A percentile compares a stretch with the other conserved stretches of the same genome.
phyloP scores from a whole-genome alignment of 768 basidiomycete species.

The Psilocybe subaeruginosa region DNA sequence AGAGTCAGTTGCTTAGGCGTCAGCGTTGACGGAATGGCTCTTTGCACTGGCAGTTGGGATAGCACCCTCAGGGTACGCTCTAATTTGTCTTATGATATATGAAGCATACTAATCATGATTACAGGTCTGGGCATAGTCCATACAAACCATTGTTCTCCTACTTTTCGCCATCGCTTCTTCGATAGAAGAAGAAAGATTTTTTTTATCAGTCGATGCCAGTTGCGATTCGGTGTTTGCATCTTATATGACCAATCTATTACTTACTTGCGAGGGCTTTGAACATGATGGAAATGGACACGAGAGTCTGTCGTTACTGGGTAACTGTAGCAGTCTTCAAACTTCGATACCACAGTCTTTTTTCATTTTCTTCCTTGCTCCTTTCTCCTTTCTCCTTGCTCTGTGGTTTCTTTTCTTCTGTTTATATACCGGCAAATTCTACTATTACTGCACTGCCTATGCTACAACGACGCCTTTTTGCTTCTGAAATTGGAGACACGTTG shows the following conservation, averaged over 20 bases:
- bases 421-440: slow-evolving; percentile 51
- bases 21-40: slow-evolving; percentile 94
- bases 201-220: slow-evolving; percentile 23
- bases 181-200: slow-evolving; percentile 19
- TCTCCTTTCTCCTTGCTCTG: slow-evolving; percentile 20
- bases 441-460: slow-evolving; percentile 24
- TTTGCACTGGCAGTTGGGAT: slow-evolving; percentile 99
- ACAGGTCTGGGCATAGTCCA: slow-evolving; percentile 82
- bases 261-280: slow-evolving; percentile 53
- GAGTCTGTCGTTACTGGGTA: slow-evolving; percentile 66
- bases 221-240: slow-evolving; percentile 36
- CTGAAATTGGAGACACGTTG: slow-evolving; percentile 16
- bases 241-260: slow-evolving; percentile 56
- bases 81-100: slow-evolving; percentile 5
- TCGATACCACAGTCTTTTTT: slow-evolving; percentile 25
- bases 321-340: slow-evolving; percentile 36
- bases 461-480: slow-evolving; percentile 3
- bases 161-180: slow-evolving; percentile 10
- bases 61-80: slow-evolving; percentile 87
- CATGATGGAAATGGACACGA: slow-evolving; percentile 46
- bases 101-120: slow-evolving; percentile 16
- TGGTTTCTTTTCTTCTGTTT: slow-evolving; percentile 32
- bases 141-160: slow-evolving; percentile 22
- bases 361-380: slow-evolving; percentile 32
- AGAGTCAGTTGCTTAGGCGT: slow-evolving; percentile 96